Evolutionary conservation across 2,329 filamentous ascomycete species (phyloP).

Genomic region (Stemphylium vesicarium): DNA sequence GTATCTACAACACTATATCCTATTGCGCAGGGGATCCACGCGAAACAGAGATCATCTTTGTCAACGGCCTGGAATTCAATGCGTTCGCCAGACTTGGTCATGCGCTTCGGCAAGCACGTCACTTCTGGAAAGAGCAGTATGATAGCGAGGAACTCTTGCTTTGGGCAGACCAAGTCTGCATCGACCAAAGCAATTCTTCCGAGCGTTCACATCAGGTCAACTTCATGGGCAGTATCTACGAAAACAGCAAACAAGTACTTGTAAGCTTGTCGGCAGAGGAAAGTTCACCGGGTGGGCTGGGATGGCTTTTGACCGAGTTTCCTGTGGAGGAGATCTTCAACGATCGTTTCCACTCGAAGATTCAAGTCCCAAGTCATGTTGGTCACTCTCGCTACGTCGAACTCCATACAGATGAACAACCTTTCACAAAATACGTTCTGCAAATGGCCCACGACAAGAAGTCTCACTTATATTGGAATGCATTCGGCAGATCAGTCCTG

Average conservation of each 20-base stretch:
- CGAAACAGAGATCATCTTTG: background rate
- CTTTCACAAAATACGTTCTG: background rate
- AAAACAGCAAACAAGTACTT: background rate
- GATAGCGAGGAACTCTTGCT: background rate
- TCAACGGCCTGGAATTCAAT: background rate
- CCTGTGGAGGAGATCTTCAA: background rate
- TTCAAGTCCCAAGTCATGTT: background rate
- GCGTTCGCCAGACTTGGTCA: background rate
- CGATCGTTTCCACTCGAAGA: background rate
- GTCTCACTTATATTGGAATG: background rate
- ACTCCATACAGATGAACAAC: too few species aligned
- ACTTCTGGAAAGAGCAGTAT: background rate
- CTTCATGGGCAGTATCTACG: conserved; percentile 2
- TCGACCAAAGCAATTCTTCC: conserved; percentile 1
- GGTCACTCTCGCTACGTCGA: background rate
- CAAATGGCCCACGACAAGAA: background rate
- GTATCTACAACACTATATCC: background rate
- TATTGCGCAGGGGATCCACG: background rate
- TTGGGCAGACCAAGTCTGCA: conserved; percentile 14
- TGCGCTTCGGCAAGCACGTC: background rate
- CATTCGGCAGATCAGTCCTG: background rate
- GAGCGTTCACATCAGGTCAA: conserved; percentile 5
- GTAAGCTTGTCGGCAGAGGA: background rate
- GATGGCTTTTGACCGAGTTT: background rate
- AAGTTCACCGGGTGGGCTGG: background rate